phyloP scores from a whole-genome alignment of 164 flowering plant species.

The Dillenia suffruticosa region DNA sequence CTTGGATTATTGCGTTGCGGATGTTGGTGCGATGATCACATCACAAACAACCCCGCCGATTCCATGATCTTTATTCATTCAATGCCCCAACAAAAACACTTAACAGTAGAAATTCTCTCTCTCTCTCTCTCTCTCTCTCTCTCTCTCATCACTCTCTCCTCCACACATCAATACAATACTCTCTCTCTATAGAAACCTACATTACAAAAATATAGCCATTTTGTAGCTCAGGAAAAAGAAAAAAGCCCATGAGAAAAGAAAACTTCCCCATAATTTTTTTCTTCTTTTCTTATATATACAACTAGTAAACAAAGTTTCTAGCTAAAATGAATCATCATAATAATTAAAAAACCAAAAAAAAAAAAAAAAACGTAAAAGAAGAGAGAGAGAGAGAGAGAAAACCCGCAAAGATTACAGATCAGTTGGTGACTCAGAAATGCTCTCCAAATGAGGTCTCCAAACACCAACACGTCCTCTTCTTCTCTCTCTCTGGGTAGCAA shows the following conservation, averaged over 20 bases:
- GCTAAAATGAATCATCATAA: neutral
- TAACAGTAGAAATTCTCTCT: slow-evolving; percentile 1
- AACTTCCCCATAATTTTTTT: slow-evolving; percentile 3
- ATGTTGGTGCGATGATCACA: neutral
- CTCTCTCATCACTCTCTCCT: neutral
- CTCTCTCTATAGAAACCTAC: neutral
- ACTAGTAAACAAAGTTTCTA: too few relatives aligned
- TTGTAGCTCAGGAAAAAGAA: neutral
- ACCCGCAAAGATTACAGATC: slow-evolving; percentile 19
- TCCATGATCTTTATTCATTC: neutral
- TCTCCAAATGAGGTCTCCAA: slow-evolving; percentile 91
- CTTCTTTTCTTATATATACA: too few relatives aligned
- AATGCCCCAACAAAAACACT: slow-evolving; percentile 2
- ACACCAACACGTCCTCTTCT: slow-evolving; percentile 75
- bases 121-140: neutral
- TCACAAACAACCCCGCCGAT: neutral
- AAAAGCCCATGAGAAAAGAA: neutral
- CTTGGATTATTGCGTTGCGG: neutral
- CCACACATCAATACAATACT: slow-evolving; percentile 6
- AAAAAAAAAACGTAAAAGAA: slow-evolving; percentile 5
- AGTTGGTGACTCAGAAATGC: slow-evolving; percentile 60
- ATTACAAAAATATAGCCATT: neutral
- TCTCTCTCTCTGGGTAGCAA: slow-evolving; percentile 58
- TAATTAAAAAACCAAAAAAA: slow-evolving; percentile 2
- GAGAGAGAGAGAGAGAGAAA: neutral